Conservation (phyloP, 2,329 filamentous ascomycete species). For the Aspergillus terreus region DNA sequence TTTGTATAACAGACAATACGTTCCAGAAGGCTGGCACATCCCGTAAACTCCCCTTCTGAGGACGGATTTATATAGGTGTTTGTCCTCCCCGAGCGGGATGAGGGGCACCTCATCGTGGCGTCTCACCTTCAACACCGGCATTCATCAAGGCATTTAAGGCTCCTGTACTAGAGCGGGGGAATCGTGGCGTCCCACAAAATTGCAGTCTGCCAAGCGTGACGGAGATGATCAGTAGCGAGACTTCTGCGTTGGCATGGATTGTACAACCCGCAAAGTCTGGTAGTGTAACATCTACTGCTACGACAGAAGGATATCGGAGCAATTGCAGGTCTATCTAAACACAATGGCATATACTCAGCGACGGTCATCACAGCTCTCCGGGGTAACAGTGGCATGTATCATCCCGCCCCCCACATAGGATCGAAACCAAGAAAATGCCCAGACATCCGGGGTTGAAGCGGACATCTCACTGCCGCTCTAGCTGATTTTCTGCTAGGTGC, state of each 20-base stretch:
- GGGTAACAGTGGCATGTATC: not conserved
- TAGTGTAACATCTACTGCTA: too few relatives aligned
- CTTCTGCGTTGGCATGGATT: too few relatives aligned
- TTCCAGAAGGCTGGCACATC: not conserved
- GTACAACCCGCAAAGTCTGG: too few relatives aligned
- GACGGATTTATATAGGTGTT: not conserved
- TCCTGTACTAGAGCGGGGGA: not conserved
- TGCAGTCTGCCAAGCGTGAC: not conserved
- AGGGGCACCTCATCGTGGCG: not conserved
- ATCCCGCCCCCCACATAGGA: not conserved
- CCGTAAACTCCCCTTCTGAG: not conserved
- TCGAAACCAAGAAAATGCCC: not conserved
- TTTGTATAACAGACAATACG: too few relatives aligned
- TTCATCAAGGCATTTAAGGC: not conserved
- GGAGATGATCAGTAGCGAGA: not conserved
- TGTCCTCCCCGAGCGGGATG: not conserved
- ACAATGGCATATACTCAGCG: too few relatives aligned
- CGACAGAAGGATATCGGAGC: too few relatives aligned
- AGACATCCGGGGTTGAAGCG: not conserved
- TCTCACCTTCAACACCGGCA: not conserved
- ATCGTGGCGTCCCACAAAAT: not conserved
- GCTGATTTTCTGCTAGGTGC: not conserved
- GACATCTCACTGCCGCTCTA: not conserved
- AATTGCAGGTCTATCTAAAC: too few relatives aligned
- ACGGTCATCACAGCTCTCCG: not conserved